Percentiles rank a stretch among this genome's conserved stretches.
phyloP scores from a whole-genome alignment of 1,284 basidiomycete genomes.

The Pseudozyma flocculosa region DNA sequence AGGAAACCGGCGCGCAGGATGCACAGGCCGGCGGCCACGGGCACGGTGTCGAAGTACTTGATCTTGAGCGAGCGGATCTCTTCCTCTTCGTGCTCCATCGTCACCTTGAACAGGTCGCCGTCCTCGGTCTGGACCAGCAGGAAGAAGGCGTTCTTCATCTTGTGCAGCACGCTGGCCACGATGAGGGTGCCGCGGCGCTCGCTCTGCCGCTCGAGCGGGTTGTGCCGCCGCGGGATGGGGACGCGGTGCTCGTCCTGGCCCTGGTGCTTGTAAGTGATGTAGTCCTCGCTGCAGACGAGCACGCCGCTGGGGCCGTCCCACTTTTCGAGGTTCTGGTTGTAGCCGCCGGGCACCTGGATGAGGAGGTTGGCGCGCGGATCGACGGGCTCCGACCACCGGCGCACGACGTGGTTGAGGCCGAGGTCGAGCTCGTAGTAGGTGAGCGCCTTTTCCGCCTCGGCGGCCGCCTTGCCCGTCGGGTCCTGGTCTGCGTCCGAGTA shows the following conservation, averaged over 20 bases:
- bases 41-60: slow-evolving; percentile 58
- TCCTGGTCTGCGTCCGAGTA: slow-evolving; percentile 55
- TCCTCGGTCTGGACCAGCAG: slow-evolving; percentile 54
- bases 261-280: slow-evolving; percentile 56
- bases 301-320: slow-evolving; percentile 58
- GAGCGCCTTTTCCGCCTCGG: slow-evolving; percentile 44
- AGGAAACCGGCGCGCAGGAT: slow-evolving; percentile 57
- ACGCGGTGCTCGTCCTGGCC: slow-evolving; percentile 52
- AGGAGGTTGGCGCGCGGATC: slow-evolving; percentile 46
- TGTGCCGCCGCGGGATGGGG: slow-evolving; percentile 52
- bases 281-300: slow-evolving; percentile 56
- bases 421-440: slow-evolving; percentile 58
- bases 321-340: slow-evolving; percentile 51
- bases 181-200: slow-evolving; percentile 47
- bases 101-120: slow-evolving; percentile 57
- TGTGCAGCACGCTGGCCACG: slow-evolving; percentile 54
- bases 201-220: slow-evolving; percentile 36
- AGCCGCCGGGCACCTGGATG: slow-evolving; percentile 55
- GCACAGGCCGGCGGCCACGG: slow-evolving; percentile 44
- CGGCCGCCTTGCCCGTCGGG: slow-evolving; percentile 47
- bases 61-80: slow-evolving; percentile 50
- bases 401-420: slow-evolving; percentile 57
- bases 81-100: slow-evolving; percentile 57
- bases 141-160: slow-evolving; percentile 57
- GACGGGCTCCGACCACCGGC: slow-evolving; percentile 54